Evolutionary conservation across 306 rosid species (phyloP).

Genomic region (Casuarina equisetifolia): DNA sequence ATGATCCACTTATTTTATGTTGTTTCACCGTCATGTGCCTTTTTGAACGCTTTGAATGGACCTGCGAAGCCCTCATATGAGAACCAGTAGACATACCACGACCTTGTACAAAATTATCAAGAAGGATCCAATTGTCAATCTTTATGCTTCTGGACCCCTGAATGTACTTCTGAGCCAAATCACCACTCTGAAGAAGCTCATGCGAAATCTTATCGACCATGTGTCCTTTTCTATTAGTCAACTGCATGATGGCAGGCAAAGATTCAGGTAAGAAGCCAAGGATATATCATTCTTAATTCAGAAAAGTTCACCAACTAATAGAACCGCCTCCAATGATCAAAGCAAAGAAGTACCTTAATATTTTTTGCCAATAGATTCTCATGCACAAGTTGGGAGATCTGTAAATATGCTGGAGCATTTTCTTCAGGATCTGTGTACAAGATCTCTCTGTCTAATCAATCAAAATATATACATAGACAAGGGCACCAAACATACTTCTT

Average conservation of each 20-base stretch:
- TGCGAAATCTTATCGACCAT: constrained; percentile 53
- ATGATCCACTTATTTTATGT: constrained; percentile 60
- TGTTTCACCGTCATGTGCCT: constrained; percentile 74
- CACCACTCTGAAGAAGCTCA: constrained; percentile 66
- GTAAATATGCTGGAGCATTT: constrained; percentile 49
- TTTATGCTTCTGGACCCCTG: constrained; percentile 67
- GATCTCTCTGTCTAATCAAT: not conserved
- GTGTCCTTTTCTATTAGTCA: constrained; percentile 45
- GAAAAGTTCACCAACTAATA: not conserved
- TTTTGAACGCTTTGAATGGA: constrained; percentile 76
- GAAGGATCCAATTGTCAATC: constrained; percentile 70
- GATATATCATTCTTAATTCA: constrained; percentile 7
- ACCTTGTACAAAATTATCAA: constrained; percentile 65
- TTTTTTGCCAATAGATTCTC: constrained; percentile 53
- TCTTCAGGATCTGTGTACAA: constrained; percentile 54
- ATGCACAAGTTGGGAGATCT: constrained; percentile 47
- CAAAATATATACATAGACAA: not conserved
- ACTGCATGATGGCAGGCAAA: constrained; percentile 43
- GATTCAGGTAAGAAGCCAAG: constrained; percentile 1
- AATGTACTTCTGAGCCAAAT: constrained; percentile 64
- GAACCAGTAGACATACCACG: constrained; percentile 39
- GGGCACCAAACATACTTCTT: not conserved
- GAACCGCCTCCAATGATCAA: constrained; percentile 3
- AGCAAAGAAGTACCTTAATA: constrained; percentile 41
- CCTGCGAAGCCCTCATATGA: constrained; percentile 50